phyloP scores from a whole-genome alignment of 345 rosid species.

The Ceriops tagal region DNA sequence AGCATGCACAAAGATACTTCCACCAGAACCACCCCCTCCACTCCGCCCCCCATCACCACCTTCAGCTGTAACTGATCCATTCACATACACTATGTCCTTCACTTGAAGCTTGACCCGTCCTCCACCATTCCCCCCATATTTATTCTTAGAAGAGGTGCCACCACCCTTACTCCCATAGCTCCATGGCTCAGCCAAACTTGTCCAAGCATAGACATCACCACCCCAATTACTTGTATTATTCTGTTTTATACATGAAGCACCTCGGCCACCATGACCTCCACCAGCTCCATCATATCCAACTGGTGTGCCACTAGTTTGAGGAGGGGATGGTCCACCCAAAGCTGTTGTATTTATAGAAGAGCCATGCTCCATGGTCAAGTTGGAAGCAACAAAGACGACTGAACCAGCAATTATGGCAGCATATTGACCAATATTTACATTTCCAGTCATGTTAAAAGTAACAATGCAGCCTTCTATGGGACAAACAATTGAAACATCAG shows the following conservation, averaged over 20 bases:
- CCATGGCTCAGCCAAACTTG: slow-evolving; percentile 77
- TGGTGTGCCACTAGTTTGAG: slow-evolving; percentile 96
- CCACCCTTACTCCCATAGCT: slow-evolving; percentile 95
- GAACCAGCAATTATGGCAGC: slow-evolving; percentile 69
- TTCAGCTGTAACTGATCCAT: slow-evolving; percentile 73
- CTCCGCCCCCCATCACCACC: slow-evolving; percentile 78
- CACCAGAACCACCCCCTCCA: slow-evolving; percentile 98
- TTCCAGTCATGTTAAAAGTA: slow-evolving; percentile 69
- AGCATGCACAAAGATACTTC: slow-evolving; percentile 64
- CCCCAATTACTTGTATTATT: slow-evolving; percentile 73
- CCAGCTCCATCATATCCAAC: slow-evolving; percentile 80
- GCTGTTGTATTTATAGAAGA: slow-evolving; percentile 74
- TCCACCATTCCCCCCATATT: slow-evolving; percentile 81
- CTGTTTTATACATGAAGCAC: slow-evolving; percentile 76
- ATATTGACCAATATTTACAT: slow-evolving; percentile 61
- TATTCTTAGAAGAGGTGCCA: slow-evolving; percentile 40
- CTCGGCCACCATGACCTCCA: slow-evolving; percentile 99
- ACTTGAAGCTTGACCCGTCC: slow-evolving; percentile 68
- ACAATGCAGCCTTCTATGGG: slow-evolving; percentile 65
- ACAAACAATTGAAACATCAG: slow-evolving; percentile 62
- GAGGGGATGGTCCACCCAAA: slow-evolving; percentile 80
- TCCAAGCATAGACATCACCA: slow-evolving; percentile 95
- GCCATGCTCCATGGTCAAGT: slow-evolving; percentile 52
- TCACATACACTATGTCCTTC: slow-evolving; percentile 59
- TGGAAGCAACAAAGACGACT: slow-evolving; percentile 54